Conservation (phyloP, 1,284 basidiomycete genomes). For the Fomitiporia mediterranea region DNA sequence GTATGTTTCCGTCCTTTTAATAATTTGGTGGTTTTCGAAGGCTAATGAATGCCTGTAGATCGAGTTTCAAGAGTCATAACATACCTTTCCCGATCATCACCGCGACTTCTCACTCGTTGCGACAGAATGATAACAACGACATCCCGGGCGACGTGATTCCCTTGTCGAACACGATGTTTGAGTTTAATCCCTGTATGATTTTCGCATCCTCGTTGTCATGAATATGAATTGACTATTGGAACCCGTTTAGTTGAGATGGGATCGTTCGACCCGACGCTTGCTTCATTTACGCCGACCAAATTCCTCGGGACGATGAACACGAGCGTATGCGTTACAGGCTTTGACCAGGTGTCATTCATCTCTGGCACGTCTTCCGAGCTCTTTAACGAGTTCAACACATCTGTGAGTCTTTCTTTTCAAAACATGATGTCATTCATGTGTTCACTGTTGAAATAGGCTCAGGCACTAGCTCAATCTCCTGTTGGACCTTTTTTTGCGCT, state of each 20-base stretch:
- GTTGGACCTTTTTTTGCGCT: slow-evolving; percentile 27
- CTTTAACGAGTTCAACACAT: slow-evolving; percentile 33
- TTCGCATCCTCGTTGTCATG: not conserved
- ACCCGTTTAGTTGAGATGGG: slow-evolving; percentile 35
- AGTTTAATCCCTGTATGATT: slow-evolving; percentile 42
- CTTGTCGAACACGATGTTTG: slow-evolving; percentile 38
- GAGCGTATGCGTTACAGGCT: slow-evolving; percentile 42
- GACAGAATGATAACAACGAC: slow-evolving; percentile 21
- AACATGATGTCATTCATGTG: not conserved
- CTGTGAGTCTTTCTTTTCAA: slow-evolving; percentile 27
- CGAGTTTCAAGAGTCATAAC: slow-evolving; percentile 30
- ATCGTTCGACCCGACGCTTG: slow-evolving; percentile 42
- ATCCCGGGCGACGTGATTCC: slow-evolving; percentile 28
- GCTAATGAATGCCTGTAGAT: slow-evolving; percentile 22
- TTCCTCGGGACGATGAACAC: slow-evolving; percentile 41
- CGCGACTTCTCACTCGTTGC: slow-evolving; percentile 25
- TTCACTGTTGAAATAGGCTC: slow-evolving; percentile 1
- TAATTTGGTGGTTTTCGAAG: not conserved
- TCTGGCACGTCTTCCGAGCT: slow-evolving; percentile 39
- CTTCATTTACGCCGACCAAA: slow-evolving; percentile 39
- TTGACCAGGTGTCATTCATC: slow-evolving; percentile 43
- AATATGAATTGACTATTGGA: not conserved
- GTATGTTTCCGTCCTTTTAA: slow-evolving; percentile 25
- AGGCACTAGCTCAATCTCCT: slow-evolving; percentile 23
- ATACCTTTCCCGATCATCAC: slow-evolving; percentile 39